Base-by-base conservation (phyloP, 192 early-diverging fungal genomes). In the Paraglomus occultum region DNA sequence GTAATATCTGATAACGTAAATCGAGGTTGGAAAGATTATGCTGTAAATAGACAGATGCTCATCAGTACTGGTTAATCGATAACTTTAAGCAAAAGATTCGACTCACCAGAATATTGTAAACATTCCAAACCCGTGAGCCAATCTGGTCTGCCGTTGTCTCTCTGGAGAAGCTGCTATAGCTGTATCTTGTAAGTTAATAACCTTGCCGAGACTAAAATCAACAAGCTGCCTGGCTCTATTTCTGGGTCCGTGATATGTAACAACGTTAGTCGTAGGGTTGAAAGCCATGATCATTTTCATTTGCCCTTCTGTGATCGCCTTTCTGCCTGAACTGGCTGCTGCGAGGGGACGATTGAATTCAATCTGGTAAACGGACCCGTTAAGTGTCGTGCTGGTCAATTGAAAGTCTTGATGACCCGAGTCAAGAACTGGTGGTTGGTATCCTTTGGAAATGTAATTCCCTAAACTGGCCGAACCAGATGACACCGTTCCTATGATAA, bases 51-150 rank as follows among this genome's bases (percentile, higher is more conserved):
- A 40, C 48, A 12, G 51, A 23, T 9, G 3, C n/a, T 51, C 2
- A 44, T 20, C 39, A 42, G 46, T 45, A 15, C 9, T 59, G 14
- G 15, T n/a, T 49, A 11, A 64, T 49, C 0, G 8, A 49, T 39
- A 48, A 47, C 9, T 2, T 2, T 11, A 46, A n/a, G 22, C 15
- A 23, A 51, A 39, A 43, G n/a, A 67, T 22, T n/a, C 20, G 22
- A 67, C 49, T 5, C 51, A 67, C 64, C 54, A 44, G 54, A 44
- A 70, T 5, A 46, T 47, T 45, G 59, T 42, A 22, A 58, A 58
- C 68, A 70, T 70, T 55, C 68, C 68, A 48, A 59, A 15, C 9
- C 68, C 68, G 44, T 70, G 68, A 12, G 31, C 10, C 5, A 62
- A 42, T 15, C 55, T 59, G 17, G 45, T 60, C 12, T 12, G 38